These are phyloP conservation scores for Penicillium frequentans DNA, from an alignment of 2,329 filamentous ascomycete genomes.

Conservation along the genomic window DNA sequence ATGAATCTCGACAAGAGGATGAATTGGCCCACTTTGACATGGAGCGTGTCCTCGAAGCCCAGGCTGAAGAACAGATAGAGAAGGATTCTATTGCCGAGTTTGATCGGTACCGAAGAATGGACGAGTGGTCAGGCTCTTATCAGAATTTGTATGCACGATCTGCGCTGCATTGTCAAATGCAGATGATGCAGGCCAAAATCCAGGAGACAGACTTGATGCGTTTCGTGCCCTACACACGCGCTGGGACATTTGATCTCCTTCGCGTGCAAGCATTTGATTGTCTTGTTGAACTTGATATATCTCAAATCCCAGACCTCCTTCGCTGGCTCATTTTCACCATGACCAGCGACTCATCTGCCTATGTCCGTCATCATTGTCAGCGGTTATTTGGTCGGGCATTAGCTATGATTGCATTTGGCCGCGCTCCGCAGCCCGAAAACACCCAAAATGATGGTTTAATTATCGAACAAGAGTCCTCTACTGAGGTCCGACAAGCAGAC, in stretches of 20 bases:
- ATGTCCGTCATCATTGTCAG: constrained; percentile 55
- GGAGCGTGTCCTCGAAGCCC: constrained; percentile 49
- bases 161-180: constrained; percentile 59
- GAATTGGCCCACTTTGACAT: constrained; percentile 48
- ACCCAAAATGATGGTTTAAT: constrained; percentile 49
- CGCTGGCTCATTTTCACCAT: constrained; percentile 59
- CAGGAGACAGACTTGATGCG: constrained; percentile 55
- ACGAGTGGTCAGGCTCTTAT: constrained; percentile 66
- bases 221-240: constrained; percentile 61
- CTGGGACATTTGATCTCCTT: constrained; percentile 61
- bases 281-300: constrained; percentile 56
- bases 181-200: constrained; percentile 55
- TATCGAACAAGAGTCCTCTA: constrained; percentile 57
- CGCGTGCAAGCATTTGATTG: constrained; percentile 60
- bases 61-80: constrained; percentile 56
- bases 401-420: constrained; percentile 60
- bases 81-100: constrained; percentile 61
- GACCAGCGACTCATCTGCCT: constrained; percentile 58
- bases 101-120: constrained; percentile 62
- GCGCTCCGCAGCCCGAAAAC: constrained; percentile 36
- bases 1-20: constrained; percentile 37
- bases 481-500: constrained; percentile 53
- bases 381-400: constrained; percentile 56
- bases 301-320: constrained; percentile 52
- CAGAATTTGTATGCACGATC: constrained; percentile 65